Evolutionary conservation across 2,329 filamentous ascomycete genomes (phyloP), one percentile per base, ranked within the genome.

Genomic region (Capronia epimyces): DNA sequence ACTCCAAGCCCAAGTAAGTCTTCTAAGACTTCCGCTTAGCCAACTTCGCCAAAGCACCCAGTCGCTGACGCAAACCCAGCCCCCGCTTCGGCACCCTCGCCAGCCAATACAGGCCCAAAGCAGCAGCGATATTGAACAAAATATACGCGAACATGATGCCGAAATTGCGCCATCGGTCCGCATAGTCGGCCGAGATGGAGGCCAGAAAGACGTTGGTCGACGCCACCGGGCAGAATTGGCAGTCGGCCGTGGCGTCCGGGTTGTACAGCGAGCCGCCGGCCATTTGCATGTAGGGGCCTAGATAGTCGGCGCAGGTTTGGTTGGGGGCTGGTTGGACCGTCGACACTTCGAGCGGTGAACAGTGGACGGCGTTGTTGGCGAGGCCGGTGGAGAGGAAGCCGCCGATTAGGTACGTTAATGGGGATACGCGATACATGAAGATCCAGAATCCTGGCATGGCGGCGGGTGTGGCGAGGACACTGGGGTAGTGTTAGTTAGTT

Each of bases 131-230:
- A 12, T 32, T 32, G 64, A 84, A 88, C 13, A 70, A 86, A 48
- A 93, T 76, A 63, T 89, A 95, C 1, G 82, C 84, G 32, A 79
- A 61, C 58, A 84, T 84, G 55, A 95, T 93, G 1, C 88, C 89
- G 50, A 93, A 59, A 60, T 95, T 88, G 48, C 89, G 79, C 89
- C 89, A 95, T 13, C 88, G 73, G 22, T 85, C 70, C 22, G 57
- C 64, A 63, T 83, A 87, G 52, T 72, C 63, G 49, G 78, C 74
- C 42, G 72, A 69, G 41, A 80, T 73, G 0, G 54, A 52, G 0
- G 71, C 62, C 25, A 73, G 61, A 49, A 73, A 74, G 44, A 73
- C 66, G 59, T 72, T 67, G 3, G 66, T 66, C 50, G 64, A 67
- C 13, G 58, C 58, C 20, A 71, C 49, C 24, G 66, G 63, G 53